Conservation (phyloP, 2,329 filamentous ascomycete species). For the Alternaria triticimaculans region DNA sequence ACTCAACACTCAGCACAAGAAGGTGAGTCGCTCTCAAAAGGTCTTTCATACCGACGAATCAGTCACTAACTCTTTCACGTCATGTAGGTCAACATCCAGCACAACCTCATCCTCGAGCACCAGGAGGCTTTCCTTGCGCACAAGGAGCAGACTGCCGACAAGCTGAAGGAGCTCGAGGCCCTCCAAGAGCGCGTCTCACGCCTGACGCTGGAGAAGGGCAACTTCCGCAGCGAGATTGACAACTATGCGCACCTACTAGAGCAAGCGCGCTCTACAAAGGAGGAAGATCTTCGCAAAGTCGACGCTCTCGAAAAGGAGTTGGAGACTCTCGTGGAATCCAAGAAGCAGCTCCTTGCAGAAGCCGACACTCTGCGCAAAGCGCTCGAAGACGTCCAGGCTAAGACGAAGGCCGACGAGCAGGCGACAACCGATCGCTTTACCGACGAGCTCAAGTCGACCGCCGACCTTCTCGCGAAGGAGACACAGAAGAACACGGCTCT, state of each 20-base stretch:
- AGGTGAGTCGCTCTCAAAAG: slow-evolving; percentile 6
- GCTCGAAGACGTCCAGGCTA: slow-evolving; percentile 19
- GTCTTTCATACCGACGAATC: background rate
- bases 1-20: slow-evolving; percentile 36
- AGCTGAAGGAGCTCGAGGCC: slow-evolving; percentile 29
- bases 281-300: slow-evolving; percentile 11
- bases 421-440: slow-evolving; percentile 20
- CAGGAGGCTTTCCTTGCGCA: slow-evolving; percentile 35
- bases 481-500: slow-evolving; percentile 25
- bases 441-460: slow-evolving; percentile 22
- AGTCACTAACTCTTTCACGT: background rate
- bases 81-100: slow-evolving; percentile 27
- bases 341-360: slow-evolving; percentile 25
- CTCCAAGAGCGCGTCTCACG: slow-evolving; percentile 35
- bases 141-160: slow-evolving; percentile 22
- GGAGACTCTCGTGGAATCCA: slow-evolving; percentile 16
- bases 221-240: slow-evolving; percentile 35
- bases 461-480: slow-evolving; percentile 28
- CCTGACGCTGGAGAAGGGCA: slow-evolving; percentile 38
- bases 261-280: slow-evolving; percentile 10
- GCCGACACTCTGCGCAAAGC: slow-evolving; percentile 22
- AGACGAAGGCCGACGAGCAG: slow-evolving; percentile 23
- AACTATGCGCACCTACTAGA: slow-evolving; percentile 23
- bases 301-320: slow-evolving; percentile 26
- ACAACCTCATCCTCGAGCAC: slow-evolving; percentile 36